Evolutionary conservation across 352 stramenopile genomes (phyloP).

Genomic region (Phytophthora pinifolia): DNA sequence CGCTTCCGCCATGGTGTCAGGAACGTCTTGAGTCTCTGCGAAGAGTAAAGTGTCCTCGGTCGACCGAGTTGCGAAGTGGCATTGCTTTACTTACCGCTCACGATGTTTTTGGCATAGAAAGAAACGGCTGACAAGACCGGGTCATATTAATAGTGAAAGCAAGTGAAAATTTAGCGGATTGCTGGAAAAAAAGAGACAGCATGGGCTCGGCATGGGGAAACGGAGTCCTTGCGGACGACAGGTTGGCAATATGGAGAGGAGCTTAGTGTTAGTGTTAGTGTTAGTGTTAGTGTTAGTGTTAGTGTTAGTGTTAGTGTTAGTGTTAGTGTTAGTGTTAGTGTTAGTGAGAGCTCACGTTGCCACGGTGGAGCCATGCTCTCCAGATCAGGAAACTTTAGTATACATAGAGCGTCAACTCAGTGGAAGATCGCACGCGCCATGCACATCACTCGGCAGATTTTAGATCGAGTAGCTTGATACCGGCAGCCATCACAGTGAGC

Average conservation of each 20-base stretch:
- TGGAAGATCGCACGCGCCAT: not conserved
- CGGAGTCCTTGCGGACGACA: too few relatives aligned
- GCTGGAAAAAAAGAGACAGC: conserved; percentile 23
- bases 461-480: not conserved
- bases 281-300: too few relatives aligned
- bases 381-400: too few relatives aligned
- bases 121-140: not conserved
- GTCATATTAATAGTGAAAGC: conserved; percentile 14
- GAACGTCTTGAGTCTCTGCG: not conserved
- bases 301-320: too few relatives aligned
- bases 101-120: conserved; percentile 4
- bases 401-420: not conserved
- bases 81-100: too few relatives aligned
- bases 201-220: not conserved
- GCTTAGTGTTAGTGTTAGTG: too few relatives aligned
- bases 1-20: conserved; percentile 28
- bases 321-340: too few relatives aligned
- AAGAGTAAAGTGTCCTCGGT: not conserved
- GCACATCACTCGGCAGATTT: not conserved
- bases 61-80: conserved; percentile 14
- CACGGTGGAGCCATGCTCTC: too few relatives aligned
- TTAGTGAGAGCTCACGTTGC: too few relatives aligned
- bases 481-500: too few relatives aligned
- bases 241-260: too few relatives aligned
- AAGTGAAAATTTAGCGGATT: conserved; percentile 8